Evolutionary conservation across 2,329 filamentous ascomycete species (phyloP).

Genomic region (Sclerotinia nivalis): DNA sequence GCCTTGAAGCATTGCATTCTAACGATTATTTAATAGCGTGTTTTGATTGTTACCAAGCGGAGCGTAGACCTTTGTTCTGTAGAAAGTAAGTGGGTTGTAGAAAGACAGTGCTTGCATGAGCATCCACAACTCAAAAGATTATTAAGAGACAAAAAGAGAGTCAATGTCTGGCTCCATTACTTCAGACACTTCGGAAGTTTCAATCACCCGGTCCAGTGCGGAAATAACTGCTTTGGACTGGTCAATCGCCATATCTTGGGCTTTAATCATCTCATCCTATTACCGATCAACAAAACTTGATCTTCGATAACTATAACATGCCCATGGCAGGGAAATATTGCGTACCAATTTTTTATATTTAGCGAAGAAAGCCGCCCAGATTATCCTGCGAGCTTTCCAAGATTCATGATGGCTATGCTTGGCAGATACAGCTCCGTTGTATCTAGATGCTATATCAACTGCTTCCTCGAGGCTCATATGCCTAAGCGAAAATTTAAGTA

Average conservation of each 20-base stretch:
- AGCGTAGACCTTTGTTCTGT: background rate
- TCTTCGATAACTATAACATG: background rate
- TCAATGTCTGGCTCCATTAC: background rate
- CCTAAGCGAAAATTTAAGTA: background rate
- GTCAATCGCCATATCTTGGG: background rate
- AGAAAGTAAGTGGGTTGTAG: background rate
- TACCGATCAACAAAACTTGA: background rate
- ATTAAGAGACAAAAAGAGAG: background rate
- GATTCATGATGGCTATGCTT: background rate
- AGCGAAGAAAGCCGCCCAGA: background rate
- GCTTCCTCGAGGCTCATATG: background rate
- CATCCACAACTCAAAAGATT: background rate
- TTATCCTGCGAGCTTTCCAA: background rate
- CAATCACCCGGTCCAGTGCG: background rate
- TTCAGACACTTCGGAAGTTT: background rate
- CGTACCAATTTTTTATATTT: constrained; percentile 3
- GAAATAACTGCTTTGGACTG: background rate
- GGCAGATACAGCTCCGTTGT: background rate
- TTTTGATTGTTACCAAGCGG: background rate
- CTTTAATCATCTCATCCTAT: background rate
- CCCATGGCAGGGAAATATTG: background rate
- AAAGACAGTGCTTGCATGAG: background rate
- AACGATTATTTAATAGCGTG: background rate
- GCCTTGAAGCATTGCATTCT: background rate
- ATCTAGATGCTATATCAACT: background rate